Evolutionary conservation across 306 rosid genomes (phyloP), one percentile per base, ranked within the genome.

Genomic region (Cercis canadensis): DNA sequence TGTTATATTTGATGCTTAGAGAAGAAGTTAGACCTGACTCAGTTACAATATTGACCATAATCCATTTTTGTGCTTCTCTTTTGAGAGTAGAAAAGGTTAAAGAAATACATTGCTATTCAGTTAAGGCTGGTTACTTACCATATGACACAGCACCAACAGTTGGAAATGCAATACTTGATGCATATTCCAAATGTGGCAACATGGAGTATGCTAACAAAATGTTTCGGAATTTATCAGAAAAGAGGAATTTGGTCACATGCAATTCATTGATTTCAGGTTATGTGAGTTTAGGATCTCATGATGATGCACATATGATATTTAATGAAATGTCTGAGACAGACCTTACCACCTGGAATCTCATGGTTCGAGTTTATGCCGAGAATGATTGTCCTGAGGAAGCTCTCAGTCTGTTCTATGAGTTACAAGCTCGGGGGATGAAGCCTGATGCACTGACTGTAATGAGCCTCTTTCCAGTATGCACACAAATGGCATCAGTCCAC

Each of bases 91-190:
- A 83, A 47, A 88, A 82, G 86, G 89, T 88, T 72, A 93, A 93
- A 82, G 98, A 93, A 83, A 58, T 78, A 61, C 96, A 88, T 77
- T 57, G 82, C 68, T 88, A 84, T 81, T 81, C 92, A 62, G 34
- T 93, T 70, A 93, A 70, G 80, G 75, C 74, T 58, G 86, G 93
- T 82, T 75, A 68, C 67, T 84, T 47, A 85, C 93, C 16, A 51
- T 58, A 21, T 70, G 82, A 78, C 73, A 52, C 60, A 49, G 71
- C 81, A 57, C 89, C 93, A 57, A 73, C 89, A 19, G 62, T 88
- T 73, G 90, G 84, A 52, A 93, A 90, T 74, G 86, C 91, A 57
- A 74, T 93, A 62, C 94, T 93, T 65, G 98, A 93, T 84, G 94
- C 97, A 73, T 93, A 93, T 80, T 80, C 94, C 40, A 93, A 90